These are phyloP conservation scores for Phytophthora pinifolia DNA, from an alignment of 352 stramenopile species.

Conservation along the genomic window DNA sequence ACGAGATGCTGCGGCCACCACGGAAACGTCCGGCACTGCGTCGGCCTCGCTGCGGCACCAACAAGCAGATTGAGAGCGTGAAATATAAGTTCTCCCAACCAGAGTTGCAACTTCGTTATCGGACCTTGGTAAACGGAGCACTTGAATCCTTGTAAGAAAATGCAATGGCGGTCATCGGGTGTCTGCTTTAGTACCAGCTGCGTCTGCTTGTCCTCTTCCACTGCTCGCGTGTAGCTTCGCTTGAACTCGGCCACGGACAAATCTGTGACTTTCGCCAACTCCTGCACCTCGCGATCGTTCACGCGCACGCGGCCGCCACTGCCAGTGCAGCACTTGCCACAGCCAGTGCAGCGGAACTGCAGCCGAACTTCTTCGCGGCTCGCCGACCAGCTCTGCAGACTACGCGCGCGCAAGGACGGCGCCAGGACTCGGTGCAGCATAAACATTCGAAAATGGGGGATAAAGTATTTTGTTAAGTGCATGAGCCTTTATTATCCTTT, in stretches of 20 bases:
- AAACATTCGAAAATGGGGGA: too few relatives aligned
- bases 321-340: slow-evolving; percentile 80
- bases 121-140: slow-evolving; percentile 69
- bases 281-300: slow-evolving; percentile 57
- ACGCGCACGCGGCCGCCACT: slow-evolving; percentile 65
- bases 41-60: slow-evolving; percentile 50
- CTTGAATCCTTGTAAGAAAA: slow-evolving; percentile 66
- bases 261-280: slow-evolving; percentile 37
- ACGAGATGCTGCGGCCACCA: slow-evolving; percentile 82
- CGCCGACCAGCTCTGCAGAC: slow-evolving; percentile 39
- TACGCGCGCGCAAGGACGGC: neutral
- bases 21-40: slow-evolving; percentile 79
- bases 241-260: slow-evolving; percentile 39
- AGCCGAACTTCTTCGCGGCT: slow-evolving; percentile 41
- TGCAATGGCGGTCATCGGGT: slow-evolving; percentile 53
- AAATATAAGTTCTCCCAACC: neutral
- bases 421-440: slow-evolving; percentile 1
- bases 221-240: slow-evolving; percentile 31
- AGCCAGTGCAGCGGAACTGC: slow-evolving; percentile 71
- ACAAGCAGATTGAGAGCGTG: slow-evolving; percentile 1
- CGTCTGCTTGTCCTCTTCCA: slow-evolving; percentile 21
- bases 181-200: slow-evolving; percentile 53
- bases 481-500: too few relatives aligned
- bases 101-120: neutral
- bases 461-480: too few relatives aligned